Evolutionary conservation across 2,329 filamentous ascomycete species (phyloP), one percentile per base, ranked within the genome.

Genomic region (Microdochium trichocladiopsis): DNA sequence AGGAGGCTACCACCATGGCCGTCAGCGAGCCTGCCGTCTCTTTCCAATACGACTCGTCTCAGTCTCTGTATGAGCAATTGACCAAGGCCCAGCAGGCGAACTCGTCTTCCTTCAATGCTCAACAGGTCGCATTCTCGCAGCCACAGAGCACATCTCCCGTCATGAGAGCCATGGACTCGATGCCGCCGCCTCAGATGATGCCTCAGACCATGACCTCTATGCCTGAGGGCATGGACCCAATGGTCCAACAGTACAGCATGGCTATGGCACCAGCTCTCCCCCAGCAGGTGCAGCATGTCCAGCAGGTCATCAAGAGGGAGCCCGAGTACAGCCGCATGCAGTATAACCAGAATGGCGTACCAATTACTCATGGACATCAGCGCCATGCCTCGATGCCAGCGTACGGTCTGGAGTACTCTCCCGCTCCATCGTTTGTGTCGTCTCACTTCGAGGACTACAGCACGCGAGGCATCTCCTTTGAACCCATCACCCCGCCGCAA

Each of bases 21-120:
- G 91, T 97, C 67, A 95, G 87, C 80, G 94, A 99, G 76, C 94
- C 94, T 33, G 94, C 94, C 50, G 77, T 97, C 63, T 99, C 94
- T 1, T 99, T 99, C 76, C 91, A 99, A 73, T 99, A 96, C 74
- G 94, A 99, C 75, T 96, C 94, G 23, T 97, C 94, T 31, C 94
- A 99, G 74, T 97, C 94, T 61, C 86, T 99, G 55, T 99, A 96
- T 69, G 94, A 99, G 79, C 94, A 99, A 78, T 86, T 99, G 75
- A 99, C 94, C 63, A 99, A 97, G 78, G 92, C 93, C 48, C 94
- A 99, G 73, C 94, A 97, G 80, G 93, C 92, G 71, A 97, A 95
- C 75, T 95, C 93, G 8, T 97, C 94, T 3, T 96, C 93, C 2
- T 97, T 96, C 79, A 90, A 84, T 72, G 89, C 88, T 58, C 88